Base-by-base conservation (phyloP, 805 yeast genomes). In the Cyberlindnera japonica region DNA sequence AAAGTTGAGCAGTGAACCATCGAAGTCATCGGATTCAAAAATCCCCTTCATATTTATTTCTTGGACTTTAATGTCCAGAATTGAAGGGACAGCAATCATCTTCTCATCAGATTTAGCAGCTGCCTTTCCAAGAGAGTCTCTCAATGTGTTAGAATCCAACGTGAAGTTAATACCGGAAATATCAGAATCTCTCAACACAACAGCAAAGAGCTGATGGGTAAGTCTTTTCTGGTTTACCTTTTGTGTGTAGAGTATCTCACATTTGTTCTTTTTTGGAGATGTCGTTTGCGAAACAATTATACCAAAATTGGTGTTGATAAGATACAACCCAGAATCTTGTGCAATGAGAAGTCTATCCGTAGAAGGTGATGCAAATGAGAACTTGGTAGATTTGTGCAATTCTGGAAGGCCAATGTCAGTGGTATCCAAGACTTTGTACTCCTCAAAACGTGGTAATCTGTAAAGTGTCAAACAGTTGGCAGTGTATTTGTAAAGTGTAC, bases 71-170 rank as follows among this genome's bases (percentile, higher is more conserved):
- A 55, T 45, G 15, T 55, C 53, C 17, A 65, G 49, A 13, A 66
- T 48, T 19, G 60, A 44, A 19, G 59, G 56, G 14, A 59, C 56
- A 5, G 50, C 33, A 12, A 47, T 47, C 18, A 33, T 33, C 12
- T 52, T 43, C 5, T 11, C 15, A 5, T 27, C 47, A 12, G 23
- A 21, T 11, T 14, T 22, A 5, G 47, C 18, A 6, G 28, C 42
- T 27, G 81, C 75, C 53, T 79, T 83, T 20, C 90, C 90, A 21
- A 86, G 57, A 11, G 85, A 77, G 50, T 84, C 89, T 44, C 77
- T 74, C 43, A 86, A 67, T 37, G 74, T 75, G 51, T 86, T 85
- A 26, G 75, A 63, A 5, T 93, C 95, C 25, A 79, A 76, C 44
- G 81, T 76, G 27, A 81, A 57, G 25, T 63, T 62, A 10, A 63